A percentile compares a stretch with the other conserved stretches of the same genome.
phyloP scores from a whole-genome alignment of 192 early-diverging fungal genomes.

The Coemansia sp. region DNA sequence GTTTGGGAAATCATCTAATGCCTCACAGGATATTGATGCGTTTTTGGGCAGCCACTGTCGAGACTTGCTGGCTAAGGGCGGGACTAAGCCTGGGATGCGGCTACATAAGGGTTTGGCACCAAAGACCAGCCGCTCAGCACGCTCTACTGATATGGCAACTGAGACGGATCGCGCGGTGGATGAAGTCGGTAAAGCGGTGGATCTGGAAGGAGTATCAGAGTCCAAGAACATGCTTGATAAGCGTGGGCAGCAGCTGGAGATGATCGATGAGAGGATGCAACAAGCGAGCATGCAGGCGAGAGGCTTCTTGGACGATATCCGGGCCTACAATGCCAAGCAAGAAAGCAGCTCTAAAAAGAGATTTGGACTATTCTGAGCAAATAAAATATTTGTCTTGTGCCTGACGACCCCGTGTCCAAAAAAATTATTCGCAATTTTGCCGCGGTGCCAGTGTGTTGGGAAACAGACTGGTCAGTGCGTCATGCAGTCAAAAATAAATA shows the following conservation, averaged over 20 bases:
- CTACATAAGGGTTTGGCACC: constrained; percentile 9
- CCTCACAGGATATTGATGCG: constrained; percentile 31
- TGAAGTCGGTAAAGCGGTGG: constrained; percentile 8
- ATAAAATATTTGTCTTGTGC: background rate
- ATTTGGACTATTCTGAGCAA: constrained; percentile 35
- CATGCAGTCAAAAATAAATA: background rate
- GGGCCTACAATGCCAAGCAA: constrained; percentile 49
- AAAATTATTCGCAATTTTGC: background rate
- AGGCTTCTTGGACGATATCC: constrained; percentile 38
- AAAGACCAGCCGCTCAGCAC: background rate
- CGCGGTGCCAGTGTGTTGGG: background rate
- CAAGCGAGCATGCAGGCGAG: constrained; percentile 24
- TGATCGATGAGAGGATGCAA: constrained; percentile 19
- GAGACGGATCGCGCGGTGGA: constrained; percentile 8
- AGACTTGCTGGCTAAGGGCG: constrained; percentile 24
- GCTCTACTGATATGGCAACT: background rate
- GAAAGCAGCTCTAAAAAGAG: constrained; percentile 30
- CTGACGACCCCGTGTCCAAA: background rate
- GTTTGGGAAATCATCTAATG: constrained; percentile 34
- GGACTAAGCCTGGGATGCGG: constrained; percentile 25
- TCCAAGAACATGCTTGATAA: constrained; percentile 34
- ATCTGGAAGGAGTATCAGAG: constrained; percentile 12
- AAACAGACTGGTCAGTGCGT: constrained; percentile 1
- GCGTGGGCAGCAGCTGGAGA: constrained; percentile 44
- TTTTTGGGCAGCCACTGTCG: constrained; percentile 37